Evolutionary conservation across 257 asterid species (phyloP).

Genomic region (Coffea canephora): DNA sequence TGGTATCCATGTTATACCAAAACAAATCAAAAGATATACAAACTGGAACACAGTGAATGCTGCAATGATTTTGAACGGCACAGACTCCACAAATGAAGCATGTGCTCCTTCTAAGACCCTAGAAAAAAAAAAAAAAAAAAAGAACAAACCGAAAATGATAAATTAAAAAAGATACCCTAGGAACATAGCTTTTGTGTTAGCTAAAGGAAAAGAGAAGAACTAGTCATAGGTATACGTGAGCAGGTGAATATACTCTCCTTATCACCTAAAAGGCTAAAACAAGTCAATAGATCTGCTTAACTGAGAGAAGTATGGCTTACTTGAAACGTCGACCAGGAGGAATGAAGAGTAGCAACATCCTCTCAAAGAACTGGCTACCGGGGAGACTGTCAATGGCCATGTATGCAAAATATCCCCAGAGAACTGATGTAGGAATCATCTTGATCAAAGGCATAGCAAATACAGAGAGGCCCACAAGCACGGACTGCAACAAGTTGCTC

Average conservation of each 20-base stretch:
- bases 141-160: not conserved
- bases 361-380: slow-evolving; percentile 95
- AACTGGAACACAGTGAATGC: slow-evolving; percentile 65
- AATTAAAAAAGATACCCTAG: not conserved
- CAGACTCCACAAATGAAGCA: slow-evolving; percentile 77
- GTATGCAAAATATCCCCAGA: slow-evolving; percentile 98
- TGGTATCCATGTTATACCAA: slow-evolving; percentile 93
- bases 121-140: slow-evolving; percentile 16
- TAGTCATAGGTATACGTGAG: not conserved
- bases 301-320: slow-evolving; percentile 38
- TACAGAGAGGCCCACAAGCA: slow-evolving; percentile 67
- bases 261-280: not conserved
- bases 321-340: slow-evolving; percentile 89
- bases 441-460: slow-evolving; percentile 70
- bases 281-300: not conserved
- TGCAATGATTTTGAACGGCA: slow-evolving; percentile 77
- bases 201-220: not conserved
- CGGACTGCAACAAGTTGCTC: slow-evolving; percentile 84
- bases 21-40: slow-evolving; percentile 59
- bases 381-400: slow-evolving; percentile 98
- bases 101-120: slow-evolving; percentile 71
- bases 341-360: slow-evolving; percentile 66
- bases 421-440: slow-evolving; percentile 87
- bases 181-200: not conserved
- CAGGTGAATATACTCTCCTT: not conserved